Evolutionary conservation across 2,329 filamentous ascomycete species (phyloP).

Genomic region (Aspergillus unguis): DNA sequence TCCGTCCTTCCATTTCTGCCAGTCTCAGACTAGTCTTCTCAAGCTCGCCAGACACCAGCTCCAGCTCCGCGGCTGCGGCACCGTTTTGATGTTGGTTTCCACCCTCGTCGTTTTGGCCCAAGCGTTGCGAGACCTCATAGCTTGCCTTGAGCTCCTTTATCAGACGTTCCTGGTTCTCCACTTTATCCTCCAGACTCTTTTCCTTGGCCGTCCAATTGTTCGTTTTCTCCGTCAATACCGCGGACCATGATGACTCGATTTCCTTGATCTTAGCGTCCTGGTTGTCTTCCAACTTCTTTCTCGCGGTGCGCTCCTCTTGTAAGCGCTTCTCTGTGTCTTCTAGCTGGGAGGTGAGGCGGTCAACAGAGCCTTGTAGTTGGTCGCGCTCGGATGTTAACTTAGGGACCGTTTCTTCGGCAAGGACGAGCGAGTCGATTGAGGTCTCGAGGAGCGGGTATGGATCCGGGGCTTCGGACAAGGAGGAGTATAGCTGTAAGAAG

Average conservation of each 20-base stretch:
- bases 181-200: slow-evolving; percentile 83
- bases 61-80: slow-evolving; percentile 83
- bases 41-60: slow-evolving; percentile 87
- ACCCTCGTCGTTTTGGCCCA: slow-evolving; percentile 67
- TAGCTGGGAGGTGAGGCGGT: slow-evolving; percentile 71
- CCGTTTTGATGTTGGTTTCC: slow-evolving; percentile 62
- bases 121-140: slow-evolving; percentile 90
- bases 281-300: slow-evolving; percentile 71
- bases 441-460: slow-evolving; percentile 95
- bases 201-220: slow-evolving; percentile 97
- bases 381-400: slow-evolving; percentile 86
- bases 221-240: slow-evolving; percentile 86
- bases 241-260: slow-evolving; percentile 83
- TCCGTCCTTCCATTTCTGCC: slow-evolving; percentile 87
- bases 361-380: slow-evolving; percentile 75
- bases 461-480: slow-evolving; percentile 91
- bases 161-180: slow-evolving; percentile 88
- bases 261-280: slow-evolving; percentile 81
- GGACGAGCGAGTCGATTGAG: slow-evolving; percentile 87
- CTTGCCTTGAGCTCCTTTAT: slow-evolving; percentile 94
- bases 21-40: slow-evolving; percentile 83
- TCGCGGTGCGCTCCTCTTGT: slow-evolving; percentile 70
- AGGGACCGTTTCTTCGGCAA: slow-evolving; percentile 88
- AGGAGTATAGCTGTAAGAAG: slow-evolving; percentile 89
- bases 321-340: slow-evolving; percentile 78